phyloP scores from a whole-genome alignment of 306 rosid genomes.

The Corylus avellana region DNA sequence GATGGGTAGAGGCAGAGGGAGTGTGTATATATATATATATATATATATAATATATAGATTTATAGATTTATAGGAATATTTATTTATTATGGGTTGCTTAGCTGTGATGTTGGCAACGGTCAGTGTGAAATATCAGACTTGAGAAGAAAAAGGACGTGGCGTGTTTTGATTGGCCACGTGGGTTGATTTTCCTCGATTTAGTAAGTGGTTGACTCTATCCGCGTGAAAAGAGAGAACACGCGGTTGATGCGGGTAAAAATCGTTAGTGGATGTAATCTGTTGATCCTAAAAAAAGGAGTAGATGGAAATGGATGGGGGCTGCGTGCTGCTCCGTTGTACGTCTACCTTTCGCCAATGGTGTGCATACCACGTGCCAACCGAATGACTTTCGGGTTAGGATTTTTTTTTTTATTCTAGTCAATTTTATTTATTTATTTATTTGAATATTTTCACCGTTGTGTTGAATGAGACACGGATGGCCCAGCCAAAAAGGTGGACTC shows the following conservation, averaged over 20 bases:
- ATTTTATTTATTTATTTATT: fast-evolving
- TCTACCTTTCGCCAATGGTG: not conserved
- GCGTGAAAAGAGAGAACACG: not conserved
- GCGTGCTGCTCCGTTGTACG: not conserved
- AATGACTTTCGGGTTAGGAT: not conserved
- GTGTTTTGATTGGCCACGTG: not conserved
- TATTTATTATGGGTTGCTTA: no score
- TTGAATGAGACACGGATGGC: not conserved
- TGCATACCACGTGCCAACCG: not conserved
- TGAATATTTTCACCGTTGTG: not conserved
- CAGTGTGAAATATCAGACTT: no score
- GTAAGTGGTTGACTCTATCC: not conserved
- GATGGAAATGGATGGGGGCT: constrained; percentile 1
- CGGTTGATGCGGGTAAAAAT: no score
- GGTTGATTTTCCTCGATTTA: not conserved
- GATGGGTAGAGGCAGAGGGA: no score
- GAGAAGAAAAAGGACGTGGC: not conserved
- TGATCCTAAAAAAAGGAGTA: not conserved
- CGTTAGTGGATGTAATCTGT: no score
- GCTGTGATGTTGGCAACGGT: no score
- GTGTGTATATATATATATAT: not conserved
- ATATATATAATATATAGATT: not conserved
- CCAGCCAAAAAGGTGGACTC: not conserved
- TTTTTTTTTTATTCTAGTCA: not conserved
- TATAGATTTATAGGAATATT: no score